Evolutionary conservation across 2,329 filamentous ascomycete genomes (phyloP), one percentile per base, ranked within the genome.

Genomic region (Fusarium haematococcum): DNA sequence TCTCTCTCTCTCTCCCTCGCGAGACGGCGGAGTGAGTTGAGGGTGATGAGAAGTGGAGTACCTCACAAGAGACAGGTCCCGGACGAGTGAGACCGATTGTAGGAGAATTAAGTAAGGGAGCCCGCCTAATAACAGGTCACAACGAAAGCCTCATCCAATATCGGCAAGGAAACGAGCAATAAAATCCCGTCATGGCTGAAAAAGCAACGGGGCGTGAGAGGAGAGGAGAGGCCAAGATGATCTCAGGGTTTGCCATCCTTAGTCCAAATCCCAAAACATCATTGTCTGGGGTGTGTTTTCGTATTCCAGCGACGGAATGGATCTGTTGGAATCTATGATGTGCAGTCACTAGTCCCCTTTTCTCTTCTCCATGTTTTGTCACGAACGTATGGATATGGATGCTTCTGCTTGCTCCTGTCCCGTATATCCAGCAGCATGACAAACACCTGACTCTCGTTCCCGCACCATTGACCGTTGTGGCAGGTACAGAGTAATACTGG

Each of bases 301-400:
- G 71, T 72, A 74, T 74, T 67, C 57, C 32, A 65, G 48, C 58
- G 71, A 68, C 68, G 71, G 71, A 74, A 74, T 68, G 25, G 57
- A 59, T 50, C 45, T 67, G 59, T 59, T 35, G 39, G 20, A 68
- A 74, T 74, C 64, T 68, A 45, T 43, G 66, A 54, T 56, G 54
- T 52, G 39, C 33, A 50, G n/a, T 63, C n/a, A 32, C 48, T 41
- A 39, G 45, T 27, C 43, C 50, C 35, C 33, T 41, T 37, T 33
- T 39, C 35, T 43, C 37, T 35, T 52, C 48, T 52, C 48, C 48
- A 30, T 30, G 48, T 52, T 52, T 30, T 48, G 45, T 27, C 14
- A 27, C 16, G 23, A 18, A 48, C 20, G 43, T 48, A 64, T 35
- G 58, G 43, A 33, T 63, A 23, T 54, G 18, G 45, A 33, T 54